These are phyloP conservation scores for Monsonia emarginata DNA, from an alignment of 441 rosid species.

Conservation along the genomic window DNA sequence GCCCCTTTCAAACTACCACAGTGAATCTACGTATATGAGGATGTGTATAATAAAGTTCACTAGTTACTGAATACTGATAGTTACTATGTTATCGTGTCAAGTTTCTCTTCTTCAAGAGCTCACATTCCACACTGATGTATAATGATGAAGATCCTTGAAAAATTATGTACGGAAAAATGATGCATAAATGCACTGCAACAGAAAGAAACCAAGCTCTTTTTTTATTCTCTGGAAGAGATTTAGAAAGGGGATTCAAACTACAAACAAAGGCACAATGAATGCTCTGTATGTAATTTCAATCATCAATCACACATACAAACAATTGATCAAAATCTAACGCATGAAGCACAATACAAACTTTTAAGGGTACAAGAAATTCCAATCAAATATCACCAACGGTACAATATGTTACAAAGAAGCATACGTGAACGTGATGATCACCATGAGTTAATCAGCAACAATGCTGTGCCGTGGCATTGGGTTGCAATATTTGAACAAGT, in stretches of 20 bases:
- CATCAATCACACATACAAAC: slow-evolving; percentile 16
- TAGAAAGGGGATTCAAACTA: too few relatives aligned
- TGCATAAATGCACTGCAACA: too few relatives aligned
- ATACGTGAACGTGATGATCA: slow-evolving; percentile 15
- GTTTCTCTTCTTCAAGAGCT: not conserved
- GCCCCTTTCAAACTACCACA: slow-evolving; percentile 26
- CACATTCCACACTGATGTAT: too few relatives aligned
- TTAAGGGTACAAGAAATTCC: slow-evolving; percentile 8
- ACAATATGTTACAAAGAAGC: slow-evolving; percentile 22
- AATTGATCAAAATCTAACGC: slow-evolving; percentile 6
- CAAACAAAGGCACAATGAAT: too few relatives aligned
- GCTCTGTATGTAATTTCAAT: slow-evolving; percentile 10
- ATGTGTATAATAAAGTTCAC: not conserved
- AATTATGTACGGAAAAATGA: too few relatives aligned
- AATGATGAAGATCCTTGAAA: too few relatives aligned
- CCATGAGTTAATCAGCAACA: slow-evolving; percentile 16
- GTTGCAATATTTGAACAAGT: slow-evolving; percentile 69
- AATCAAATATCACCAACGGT: slow-evolving; percentile 25
- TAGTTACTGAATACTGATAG: not conserved
- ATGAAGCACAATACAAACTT: slow-evolving; percentile 12
- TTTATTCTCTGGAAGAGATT: too few relatives aligned
- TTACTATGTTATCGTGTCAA: not conserved
- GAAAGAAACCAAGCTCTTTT: too few relatives aligned
- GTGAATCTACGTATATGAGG: too few relatives aligned
- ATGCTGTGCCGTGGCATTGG: slow-evolving; percentile 39